Evolutionary conservation across 345 rosid species (phyloP), one percentile per base, ranked within the genome.

Genomic region (Arabidopsis arenosa): DNA sequence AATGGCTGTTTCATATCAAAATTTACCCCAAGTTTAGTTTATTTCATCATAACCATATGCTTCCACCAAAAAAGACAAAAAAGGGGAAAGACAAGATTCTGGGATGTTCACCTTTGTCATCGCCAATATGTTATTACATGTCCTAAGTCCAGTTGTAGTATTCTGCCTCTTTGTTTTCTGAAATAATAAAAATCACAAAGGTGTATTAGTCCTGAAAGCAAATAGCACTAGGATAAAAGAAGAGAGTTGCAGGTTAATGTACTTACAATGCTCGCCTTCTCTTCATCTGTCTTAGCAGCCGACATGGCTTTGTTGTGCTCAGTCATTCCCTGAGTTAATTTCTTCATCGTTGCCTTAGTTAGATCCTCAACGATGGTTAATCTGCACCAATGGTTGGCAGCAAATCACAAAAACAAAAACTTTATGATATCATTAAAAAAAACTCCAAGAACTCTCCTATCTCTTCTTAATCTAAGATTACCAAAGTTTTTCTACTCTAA

Each of bases 291-390:
- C 86, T 89, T 93, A 44, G 99, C 98, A 79, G 93, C 89, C 43
- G 96, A 86, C 99, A 96, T 88, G 63, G 93, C 93, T 85, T 96
- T 96, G 86, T 87, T 91, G 77, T 91, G 96, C 83, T 90, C 96
- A 37, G 88, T 86, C 97, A 92, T 89, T 79, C 97, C 97, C 76
- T 94, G 97, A 58, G 98, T 96, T 80, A 93, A 80, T 74, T 96
- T 96, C 80, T 91, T 96, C 92, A 93, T 86, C 1, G 92, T 85
- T 75, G 90, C 94, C 87, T 91, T 89, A 9, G 98, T 91, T 66
- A 93, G 85, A 78, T 93, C 97, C 78, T 91, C 99, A 77, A 96
- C 89, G 11, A 72, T 80, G 72, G 85, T 88, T 84, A 93, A 80
- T 85, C 98, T 94, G 82, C 80, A 83, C 9, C 56, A 75, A 21